These are phyloP conservation scores for Metarhizium robertsii DNA, from an alignment of 2,329 filamentous ascomycete genomes.

Conservation along the genomic window DNA sequence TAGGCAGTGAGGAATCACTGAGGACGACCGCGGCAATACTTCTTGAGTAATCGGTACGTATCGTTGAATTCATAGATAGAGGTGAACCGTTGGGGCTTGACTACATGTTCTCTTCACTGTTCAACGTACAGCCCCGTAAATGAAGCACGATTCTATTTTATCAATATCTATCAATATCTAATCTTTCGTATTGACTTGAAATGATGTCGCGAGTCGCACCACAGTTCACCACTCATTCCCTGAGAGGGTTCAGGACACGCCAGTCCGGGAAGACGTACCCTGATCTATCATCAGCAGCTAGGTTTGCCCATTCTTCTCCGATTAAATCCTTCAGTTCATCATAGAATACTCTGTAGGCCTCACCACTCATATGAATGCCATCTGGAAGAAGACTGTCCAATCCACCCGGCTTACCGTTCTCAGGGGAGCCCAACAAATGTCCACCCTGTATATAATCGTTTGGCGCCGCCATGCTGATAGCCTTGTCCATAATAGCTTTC, in stretches of 20 bases:
- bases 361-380: conserved; percentile 47
- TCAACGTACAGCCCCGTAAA: no score
- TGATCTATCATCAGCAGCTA: conserved; percentile 24
- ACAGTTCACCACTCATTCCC: background rate
- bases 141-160: no score
- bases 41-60: no score
- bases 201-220: no score
- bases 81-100: no score
- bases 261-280: conserved; percentile 41
- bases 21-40: no score
- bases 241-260: conserved; percentile 17
- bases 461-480: conserved; percentile 44
- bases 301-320: conserved; percentile 30
- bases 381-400: conserved; percentile 45
- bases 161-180: no score
- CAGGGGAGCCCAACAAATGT: conserved; percentile 39
- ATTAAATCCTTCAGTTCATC: conserved; percentile 38
- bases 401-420: conserved; percentile 39
- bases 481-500: conserved; percentile 66
- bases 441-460: conserved; percentile 44
- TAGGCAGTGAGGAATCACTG: no score
- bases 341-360: conserved; percentile 44
- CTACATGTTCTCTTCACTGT: no score
- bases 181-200: no score
- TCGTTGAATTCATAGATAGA: background rate